phyloP scores from a whole-genome alignment of 495 filamentous ascomycete genomes.

The Clohesyomyces aquaticus region DNA sequence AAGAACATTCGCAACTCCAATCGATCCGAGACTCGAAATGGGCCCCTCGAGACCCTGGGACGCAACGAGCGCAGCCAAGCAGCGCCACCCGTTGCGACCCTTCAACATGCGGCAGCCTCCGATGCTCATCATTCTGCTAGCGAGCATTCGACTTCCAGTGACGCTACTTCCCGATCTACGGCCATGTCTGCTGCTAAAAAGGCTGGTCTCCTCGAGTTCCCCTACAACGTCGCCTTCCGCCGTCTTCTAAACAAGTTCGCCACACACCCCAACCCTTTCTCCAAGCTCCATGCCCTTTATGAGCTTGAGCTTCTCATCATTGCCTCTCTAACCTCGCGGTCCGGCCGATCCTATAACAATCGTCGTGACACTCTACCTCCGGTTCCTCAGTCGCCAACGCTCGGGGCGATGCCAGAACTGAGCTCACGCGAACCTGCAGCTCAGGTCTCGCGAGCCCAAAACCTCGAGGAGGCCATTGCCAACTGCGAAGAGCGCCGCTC shows the following conservation, averaged over 20 bases:
- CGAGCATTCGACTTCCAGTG: slow-evolving; percentile 49
- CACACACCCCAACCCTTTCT: slow-evolving; percentile 83
- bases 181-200: slow-evolving; percentile 47
- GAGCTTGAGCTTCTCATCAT: slow-evolving; percentile 82
- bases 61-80: slow-evolving; percentile 51
- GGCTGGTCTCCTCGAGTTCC: slow-evolving; percentile 47
- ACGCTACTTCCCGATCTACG: slow-evolving; percentile 48
- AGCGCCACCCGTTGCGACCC: slow-evolving; percentile 53
- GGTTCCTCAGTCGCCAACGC: slow-evolving; percentile 45
- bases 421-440: slow-evolving; percentile 45
- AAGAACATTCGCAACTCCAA: slow-evolving; percentile 46
- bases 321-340: slow-evolving; percentile 66
- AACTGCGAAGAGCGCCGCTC: slow-evolving; percentile 71
- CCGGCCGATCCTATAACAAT: slow-evolving; percentile 37
- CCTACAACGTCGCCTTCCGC: slow-evolving; percentile 65
- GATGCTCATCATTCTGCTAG: slow-evolving; percentile 44
- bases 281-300: slow-evolving; percentile 80
- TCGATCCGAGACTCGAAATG: slow-evolving; percentile 29
- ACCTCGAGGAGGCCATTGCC: slow-evolving; percentile 66
- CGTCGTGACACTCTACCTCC: slow-evolving; percentile 44
- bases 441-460: slow-evolving; percentile 43
- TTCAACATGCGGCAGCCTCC: slow-evolving; percentile 49
- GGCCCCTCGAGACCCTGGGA: slow-evolving; percentile 47
- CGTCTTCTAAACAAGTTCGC: slow-evolving; percentile 84
- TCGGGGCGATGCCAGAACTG: slow-evolving; percentile 43